phyloP scores from a whole-genome alignment of 352 stramenopile genomes.

The Globisporangium solare region DNA sequence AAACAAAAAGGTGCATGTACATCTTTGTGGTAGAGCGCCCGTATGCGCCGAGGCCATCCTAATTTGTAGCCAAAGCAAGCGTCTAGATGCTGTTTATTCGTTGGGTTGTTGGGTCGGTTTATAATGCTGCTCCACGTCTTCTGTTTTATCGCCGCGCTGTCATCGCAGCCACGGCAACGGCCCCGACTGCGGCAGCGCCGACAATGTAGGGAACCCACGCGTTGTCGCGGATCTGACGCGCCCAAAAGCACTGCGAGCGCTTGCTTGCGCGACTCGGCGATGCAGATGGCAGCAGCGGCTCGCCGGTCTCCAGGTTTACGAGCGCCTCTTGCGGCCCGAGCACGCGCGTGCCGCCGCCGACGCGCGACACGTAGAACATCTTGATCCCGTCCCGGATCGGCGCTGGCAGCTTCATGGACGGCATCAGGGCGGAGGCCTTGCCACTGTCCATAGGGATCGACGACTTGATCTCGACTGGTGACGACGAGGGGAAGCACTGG shows the following conservation, averaged over 20 bases:
- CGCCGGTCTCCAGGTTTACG: conserved; percentile 38
- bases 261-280: neutral
- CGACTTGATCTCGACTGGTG: conserved; percentile 28
- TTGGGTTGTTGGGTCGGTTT: neutral
- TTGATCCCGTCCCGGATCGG: conserved; percentile 30
- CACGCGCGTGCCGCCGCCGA: conserved; percentile 44
- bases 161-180: conserved; percentile 14
- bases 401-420: conserved; percentile 10
- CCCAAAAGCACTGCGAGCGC: neutral
- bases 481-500: conserved; percentile 37
- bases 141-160: conserved; percentile 6
- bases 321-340: conserved; percentile 35
- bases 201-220: conserved; percentile 6
- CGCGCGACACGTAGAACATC: conserved; percentile 66
- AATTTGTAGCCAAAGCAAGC: neutral
- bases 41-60: neutral
- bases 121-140: neutral
- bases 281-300: conserved; percentile 19
- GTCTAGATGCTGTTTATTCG: neutral
- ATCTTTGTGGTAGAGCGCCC: neutral
- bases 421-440: conserved; percentile 11
- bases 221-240: neutral
- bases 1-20: neutral
- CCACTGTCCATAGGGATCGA: conserved; percentile 22
- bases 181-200: conserved; percentile 8